Base-by-base conservation (phyloP, 2,329 filamentous ascomycete species). In the Lecanoromycetidae sp. region DNA sequence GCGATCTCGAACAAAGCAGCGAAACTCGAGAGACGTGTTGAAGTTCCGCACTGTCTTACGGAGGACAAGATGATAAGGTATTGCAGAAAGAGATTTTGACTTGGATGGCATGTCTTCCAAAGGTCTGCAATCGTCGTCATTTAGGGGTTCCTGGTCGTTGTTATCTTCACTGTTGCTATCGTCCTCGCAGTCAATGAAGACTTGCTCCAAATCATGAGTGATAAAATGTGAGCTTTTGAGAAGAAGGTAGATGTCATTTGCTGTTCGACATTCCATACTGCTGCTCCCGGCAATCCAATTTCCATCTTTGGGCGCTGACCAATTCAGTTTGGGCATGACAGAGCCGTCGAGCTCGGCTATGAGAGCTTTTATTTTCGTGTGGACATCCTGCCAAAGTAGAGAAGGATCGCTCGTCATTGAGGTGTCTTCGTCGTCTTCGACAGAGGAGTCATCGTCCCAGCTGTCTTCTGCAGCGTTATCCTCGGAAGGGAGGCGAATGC, bases 271-370 rank as follows among this genome's bases (percentile, higher is more conserved):
- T 63, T 94, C 87, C 67, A 95, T 83, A 38, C 85, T 93, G 64
- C 98, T 98, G 65, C 73, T 90, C 62, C 76, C 66, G 66, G 80
- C 66, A 64, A 98, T 95, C 83, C 87, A 95, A 19, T 84, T 86
- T 7, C 91, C 91, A 61, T 98, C 91, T 63, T 95, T 94, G 3
- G 91, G 91, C 3, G 87, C 82, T 5, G 88, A 95, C 91, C 91
- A 98, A 68, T 96, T 96, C 38, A 98, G 70, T 65, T 98, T 98
- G 0, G 91, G 91, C 1, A 84, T 81, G 7, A 94, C 88, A 51
- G 81, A 79, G 50, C 90, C 90, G 13, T 86, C 88, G 1, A 96
- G 75, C 57, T 88, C 83, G 10, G 71, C 66, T 52, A 98, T 95
- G 34, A 77, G 84, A 20, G 77, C 70, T 61, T 81, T 82, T 62